Percentiles rank a stretch among this genome's conserved stretches.
phyloP scores from a whole-genome alignment of 805 yeast species.

The Starmerella floris region DNA sequence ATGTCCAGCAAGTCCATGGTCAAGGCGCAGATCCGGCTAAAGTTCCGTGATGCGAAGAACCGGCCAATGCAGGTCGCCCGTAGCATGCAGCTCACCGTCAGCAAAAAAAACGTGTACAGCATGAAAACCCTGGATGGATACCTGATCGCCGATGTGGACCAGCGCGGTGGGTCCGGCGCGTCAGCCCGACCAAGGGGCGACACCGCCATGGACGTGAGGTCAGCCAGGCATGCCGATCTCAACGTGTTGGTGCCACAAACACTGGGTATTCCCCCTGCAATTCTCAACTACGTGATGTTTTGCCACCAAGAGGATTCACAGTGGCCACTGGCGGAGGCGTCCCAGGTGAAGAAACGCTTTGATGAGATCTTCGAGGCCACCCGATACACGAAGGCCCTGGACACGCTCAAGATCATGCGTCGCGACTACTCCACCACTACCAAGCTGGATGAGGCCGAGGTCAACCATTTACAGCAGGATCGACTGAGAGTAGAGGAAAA shows the following conservation, averaged over 20 bases:
- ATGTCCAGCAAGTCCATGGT: constrained; percentile 53
- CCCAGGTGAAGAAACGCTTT: constrained; percentile 74
- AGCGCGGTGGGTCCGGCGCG: constrained; percentile 1
- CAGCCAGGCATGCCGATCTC: constrained; percentile 62
- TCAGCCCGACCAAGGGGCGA: not conserved
- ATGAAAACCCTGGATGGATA: constrained; percentile 91
- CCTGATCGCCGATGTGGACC: constrained; percentile 25
- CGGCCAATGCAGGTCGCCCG: constrained; percentile 71
- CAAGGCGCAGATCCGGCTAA: constrained; percentile 79
- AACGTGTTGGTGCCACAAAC: constrained; percentile 69
- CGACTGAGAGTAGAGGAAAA: constrained; percentile 56
- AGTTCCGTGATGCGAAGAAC: constrained; percentile 61
- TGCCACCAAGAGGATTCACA: constrained; percentile 95
- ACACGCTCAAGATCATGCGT: constrained; percentile 56
- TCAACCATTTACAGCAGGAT: constrained; percentile 61
- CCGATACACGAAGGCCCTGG: constrained; percentile 82
- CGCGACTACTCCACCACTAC: constrained; percentile 69
- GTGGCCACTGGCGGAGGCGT: constrained; percentile 89
- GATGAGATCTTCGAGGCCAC: constrained; percentile 95
- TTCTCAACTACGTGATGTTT: constrained; percentile 82
- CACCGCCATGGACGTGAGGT: constrained; percentile 29
- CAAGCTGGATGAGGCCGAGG: constrained; percentile 62
- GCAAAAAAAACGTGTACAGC: constrained; percentile 46
- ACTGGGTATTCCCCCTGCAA: constrained; percentile 77
- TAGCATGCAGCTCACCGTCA: constrained; percentile 55